These are phyloP conservation scores for Typha latifolia DNA, from an alignment of 176 grass and related monocot species.

Conservation along the genomic window DNA sequence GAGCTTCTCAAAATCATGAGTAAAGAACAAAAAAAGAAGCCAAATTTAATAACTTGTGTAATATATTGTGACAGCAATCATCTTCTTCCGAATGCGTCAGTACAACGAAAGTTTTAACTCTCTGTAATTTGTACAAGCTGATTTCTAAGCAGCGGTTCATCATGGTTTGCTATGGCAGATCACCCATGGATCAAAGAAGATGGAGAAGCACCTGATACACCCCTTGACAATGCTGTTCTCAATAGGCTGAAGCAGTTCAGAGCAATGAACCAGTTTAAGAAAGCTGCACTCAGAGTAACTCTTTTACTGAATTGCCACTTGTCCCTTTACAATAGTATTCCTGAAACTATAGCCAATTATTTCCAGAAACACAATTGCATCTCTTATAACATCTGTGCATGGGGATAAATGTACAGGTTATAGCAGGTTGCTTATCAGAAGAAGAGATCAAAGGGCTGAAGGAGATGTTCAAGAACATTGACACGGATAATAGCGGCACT, in stretches of 20 bases:
- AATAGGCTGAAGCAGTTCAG: slow-evolving; percentile 80
- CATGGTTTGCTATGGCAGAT: slow-evolving; percentile 27
- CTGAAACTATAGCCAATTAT: too few species aligned
- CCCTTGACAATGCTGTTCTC: slow-evolving; percentile 62
- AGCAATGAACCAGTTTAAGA: slow-evolving; percentile 95
- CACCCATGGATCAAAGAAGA: slow-evolving; percentile 94
- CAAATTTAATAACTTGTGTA: not conserved
- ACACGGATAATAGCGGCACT: slow-evolving; percentile 70
- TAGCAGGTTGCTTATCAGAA: slow-evolving; percentile 68
- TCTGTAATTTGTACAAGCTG: not conserved
- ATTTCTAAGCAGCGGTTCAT: not conserved
- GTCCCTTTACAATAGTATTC: not conserved
- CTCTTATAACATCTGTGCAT: too few species aligned
- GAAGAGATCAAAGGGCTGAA: slow-evolving; percentile 81
- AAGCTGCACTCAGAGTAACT: slow-evolving; percentile 62
- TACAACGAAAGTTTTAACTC: too few species aligned
- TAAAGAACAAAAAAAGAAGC: too few species aligned
- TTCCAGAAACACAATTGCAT: too few species aligned
- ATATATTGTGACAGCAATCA: too few species aligned
- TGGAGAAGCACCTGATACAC: slow-evolving; percentile 80
- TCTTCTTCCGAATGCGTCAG: not conserved
- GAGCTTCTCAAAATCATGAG: too few species aligned
- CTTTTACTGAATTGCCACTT: not conserved
- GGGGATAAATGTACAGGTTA: slow-evolving; percentile 29
- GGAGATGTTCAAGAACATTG: slow-evolving; percentile 86